Percentiles rank a stretch among this genome's conserved stretches.
Conservation (phyloP, 192 early-diverging fungal genomes). For the Thoreauomyces humboldtii region DNA sequence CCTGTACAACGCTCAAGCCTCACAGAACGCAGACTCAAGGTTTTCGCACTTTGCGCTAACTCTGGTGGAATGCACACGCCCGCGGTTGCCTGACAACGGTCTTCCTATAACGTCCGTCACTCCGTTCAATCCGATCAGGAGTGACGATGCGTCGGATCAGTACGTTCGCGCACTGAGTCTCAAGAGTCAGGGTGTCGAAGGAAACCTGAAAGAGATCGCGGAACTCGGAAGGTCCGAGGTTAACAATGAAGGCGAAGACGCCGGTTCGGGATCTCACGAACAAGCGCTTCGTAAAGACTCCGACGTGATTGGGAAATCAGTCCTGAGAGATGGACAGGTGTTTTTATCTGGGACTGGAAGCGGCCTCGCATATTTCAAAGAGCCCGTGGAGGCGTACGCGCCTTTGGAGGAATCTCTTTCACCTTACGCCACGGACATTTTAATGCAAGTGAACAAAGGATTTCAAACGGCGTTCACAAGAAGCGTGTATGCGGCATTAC, state of each 20-base stretch:
- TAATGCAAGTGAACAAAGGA: constrained; percentile 11
- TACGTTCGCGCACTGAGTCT: constrained; percentile 28
- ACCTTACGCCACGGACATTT: not conserved
- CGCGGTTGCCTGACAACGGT: constrained; percentile 17
- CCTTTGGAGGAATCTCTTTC: not conserved
- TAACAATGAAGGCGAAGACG: too few relatives aligned
- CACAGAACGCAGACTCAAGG: too few relatives aligned
- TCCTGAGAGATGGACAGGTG: not conserved
- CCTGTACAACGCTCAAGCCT: not conserved
- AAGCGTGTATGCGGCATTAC: constrained; percentile 36
- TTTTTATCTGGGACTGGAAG: too few relatives aligned
- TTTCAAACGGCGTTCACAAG: constrained; percentile 33
- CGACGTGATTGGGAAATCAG: not conserved
- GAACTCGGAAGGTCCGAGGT: too few relatives aligned
- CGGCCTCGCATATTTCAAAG: too few relatives aligned
- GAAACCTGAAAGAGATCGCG: not conserved
- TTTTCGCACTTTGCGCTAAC: not conserved
- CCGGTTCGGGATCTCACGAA: too few relatives aligned
- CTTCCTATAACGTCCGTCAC: constrained; percentile 15
- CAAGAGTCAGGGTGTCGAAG: not conserved
- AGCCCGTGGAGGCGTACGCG: not conserved
- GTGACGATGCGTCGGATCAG: not conserved
- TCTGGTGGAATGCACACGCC: not conserved
- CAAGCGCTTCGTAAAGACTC: not conserved
- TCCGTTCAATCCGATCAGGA: constrained; percentile 2